A percentile compares a stretch with the other conserved stretches of the same genome.
phyloP scores from a whole-genome alignment of 1,284 basidiomycete genomes.

The Irpex lacteus region DNA sequence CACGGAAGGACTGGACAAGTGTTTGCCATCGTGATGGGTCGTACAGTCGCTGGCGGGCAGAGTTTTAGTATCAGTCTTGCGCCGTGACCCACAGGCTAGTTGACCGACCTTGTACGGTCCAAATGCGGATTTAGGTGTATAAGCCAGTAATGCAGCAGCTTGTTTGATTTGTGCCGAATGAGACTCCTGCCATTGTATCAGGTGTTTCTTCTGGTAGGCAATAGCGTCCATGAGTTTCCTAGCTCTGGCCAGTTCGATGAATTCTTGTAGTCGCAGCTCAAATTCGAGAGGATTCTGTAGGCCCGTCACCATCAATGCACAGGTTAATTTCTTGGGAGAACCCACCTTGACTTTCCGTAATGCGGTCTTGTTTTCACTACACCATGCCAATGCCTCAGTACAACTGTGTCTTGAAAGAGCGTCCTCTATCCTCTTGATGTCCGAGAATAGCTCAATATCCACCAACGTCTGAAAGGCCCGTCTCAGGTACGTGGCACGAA shows the following conservation, averaged over 20 bases:
- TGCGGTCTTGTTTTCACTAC: constrained; percentile 91
- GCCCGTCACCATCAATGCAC: constrained; percentile 2
- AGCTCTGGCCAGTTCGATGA: constrained; percentile 83
- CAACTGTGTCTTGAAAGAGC: constrained; percentile 78
- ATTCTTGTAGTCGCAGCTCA: constrained; percentile 93
- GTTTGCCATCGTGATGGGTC: constrained; percentile 73
- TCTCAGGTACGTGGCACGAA: not conserved
- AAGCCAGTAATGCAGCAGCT: constrained; percentile 77
- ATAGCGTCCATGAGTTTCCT: constrained; percentile 79
- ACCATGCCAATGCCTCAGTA: constrained; percentile 90
- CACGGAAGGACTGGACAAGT: constrained; percentile 76
- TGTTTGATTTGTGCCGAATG: constrained; percentile 77
- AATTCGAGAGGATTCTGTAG: constrained; percentile 91
- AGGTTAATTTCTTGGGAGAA: constrained; percentile 15
- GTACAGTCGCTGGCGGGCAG: constrained; percentile 66
- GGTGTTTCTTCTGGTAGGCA: constrained; percentile 79
- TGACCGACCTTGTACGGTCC: constrained; percentile 60
- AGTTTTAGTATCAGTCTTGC: not conserved
- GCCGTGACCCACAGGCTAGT: not conserved
- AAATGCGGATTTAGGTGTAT: constrained; percentile 61
- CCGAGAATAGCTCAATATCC: constrained; percentile 89
- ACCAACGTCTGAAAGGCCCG: constrained; percentile 61
- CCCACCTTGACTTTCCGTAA: constrained; percentile 87
- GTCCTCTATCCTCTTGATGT: constrained; percentile 82
- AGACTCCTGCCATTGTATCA: constrained; percentile 80